Percentiles rank a stretch among this genome's conserved stretches.
phyloP scores from a whole-genome alignment of 495 filamentous ascomycete species.

The Cetradonia linearis region DNA sequence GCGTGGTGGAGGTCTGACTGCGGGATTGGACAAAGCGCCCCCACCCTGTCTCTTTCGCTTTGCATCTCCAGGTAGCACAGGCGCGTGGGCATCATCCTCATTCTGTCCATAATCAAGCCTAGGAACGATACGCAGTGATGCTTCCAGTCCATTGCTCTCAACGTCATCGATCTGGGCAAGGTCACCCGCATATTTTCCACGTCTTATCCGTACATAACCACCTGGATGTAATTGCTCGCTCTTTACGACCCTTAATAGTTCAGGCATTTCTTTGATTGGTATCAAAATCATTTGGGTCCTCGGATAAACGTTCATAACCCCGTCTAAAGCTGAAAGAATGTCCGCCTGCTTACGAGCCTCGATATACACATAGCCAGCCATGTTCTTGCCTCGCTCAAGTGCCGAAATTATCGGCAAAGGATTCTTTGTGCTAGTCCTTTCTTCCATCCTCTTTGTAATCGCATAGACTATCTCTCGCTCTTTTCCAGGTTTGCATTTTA shows the following conservation, averaged over 20 bases:
- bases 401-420: conserved; percentile 73
- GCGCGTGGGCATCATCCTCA: conserved; percentile 54
- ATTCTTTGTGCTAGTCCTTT: conserved; percentile 60
- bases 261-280: conserved; percentile 96
- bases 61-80: conserved; percentile 35
- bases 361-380: conserved; percentile 92
- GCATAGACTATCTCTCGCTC: conserved; percentile 80
- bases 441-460: conserved; percentile 78
- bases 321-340: conserved; percentile 69
- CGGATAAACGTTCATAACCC: conserved; percentile 75
- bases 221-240: conserved; percentile 77
- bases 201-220: conserved; percentile 81
- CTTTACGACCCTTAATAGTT: conserved; percentile 81
- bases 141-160: conserved; percentile 81
- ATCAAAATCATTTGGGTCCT: conserved; percentile 73
- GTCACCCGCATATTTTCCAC: conserved; percentile 77
- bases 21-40: conserved; percentile 31
- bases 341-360: conserved; percentile 82
- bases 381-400: conserved; percentile 77
- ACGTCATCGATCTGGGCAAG: conserved; percentile 90
- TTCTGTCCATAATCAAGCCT: conserved; percentile 83
- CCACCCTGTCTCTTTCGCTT: conserved; percentile 71
- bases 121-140: conserved; percentile 77
- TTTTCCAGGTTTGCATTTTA: conserved; percentile 87
- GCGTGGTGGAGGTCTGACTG: conserved; percentile 68